phyloP scores from a whole-genome alignment of 805 yeast species.

The Wickerhamomyces strasburgensis region DNA sequence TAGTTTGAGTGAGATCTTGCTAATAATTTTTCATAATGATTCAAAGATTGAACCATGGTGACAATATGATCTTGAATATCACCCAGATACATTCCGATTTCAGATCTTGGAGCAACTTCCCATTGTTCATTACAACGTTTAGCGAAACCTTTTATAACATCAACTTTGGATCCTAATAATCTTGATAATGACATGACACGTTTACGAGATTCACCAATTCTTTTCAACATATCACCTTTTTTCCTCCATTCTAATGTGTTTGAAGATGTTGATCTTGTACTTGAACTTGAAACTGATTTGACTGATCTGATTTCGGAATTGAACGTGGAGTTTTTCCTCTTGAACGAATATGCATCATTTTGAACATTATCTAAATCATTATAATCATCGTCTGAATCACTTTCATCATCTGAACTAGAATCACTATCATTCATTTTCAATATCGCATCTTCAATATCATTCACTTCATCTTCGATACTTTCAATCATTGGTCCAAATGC shows the following conservation, averaged over 20 bases:
- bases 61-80: constrained; percentile 97
- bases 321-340: constrained; percentile 10
- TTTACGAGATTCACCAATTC: constrained; percentile 94
- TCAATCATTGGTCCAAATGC: constrained; percentile 97
- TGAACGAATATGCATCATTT: neutral
- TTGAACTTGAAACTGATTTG: constrained; percentile 23
- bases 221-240: constrained; percentile 90
- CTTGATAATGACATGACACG: constrained; percentile 88
- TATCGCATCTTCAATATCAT: constrained; percentile 89
- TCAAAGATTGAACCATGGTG: constrained; percentile 93
- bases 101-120: constrained; percentile 74
- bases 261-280: constrained; percentile 31
- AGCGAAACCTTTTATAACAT: constrained; percentile 93
- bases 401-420: constrained; percentile 30
- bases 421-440: constrained; percentile 70
- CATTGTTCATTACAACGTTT: constrained; percentile 84
- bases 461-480: constrained; percentile 90
- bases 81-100: constrained; percentile 90
- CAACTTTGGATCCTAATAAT: constrained; percentile 87
- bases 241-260: constrained; percentile 72
- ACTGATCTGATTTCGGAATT: constrained; percentile 20
- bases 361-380: constrained; percentile 33
- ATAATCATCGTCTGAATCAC: constrained; percentile 28
- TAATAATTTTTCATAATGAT: constrained; percentile 89
- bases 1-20: constrained; percentile 96